A percentile compares a stretch with the other conserved stretches of the same genome.
Conservation (phyloP, 2,329 filamentous ascomycete genomes). For the Herpomyces periplanetae region DNA sequence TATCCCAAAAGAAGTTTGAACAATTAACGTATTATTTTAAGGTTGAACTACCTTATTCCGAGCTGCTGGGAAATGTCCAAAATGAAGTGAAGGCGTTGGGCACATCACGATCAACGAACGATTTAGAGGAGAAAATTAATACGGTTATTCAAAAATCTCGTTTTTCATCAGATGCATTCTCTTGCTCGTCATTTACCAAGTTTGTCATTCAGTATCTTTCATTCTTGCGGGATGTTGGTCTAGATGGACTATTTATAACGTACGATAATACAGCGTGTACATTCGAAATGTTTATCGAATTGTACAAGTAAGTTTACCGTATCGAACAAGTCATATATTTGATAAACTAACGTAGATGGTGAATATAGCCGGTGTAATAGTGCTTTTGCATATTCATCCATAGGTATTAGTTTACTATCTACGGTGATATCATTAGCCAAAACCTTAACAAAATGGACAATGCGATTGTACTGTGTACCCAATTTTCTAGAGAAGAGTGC, state of each 20-base stretch:
- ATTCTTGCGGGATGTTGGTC: slow-evolving; percentile 44
- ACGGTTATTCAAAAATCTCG: no score
- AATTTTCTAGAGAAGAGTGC: slow-evolving; percentile 28
- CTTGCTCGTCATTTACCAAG: slow-evolving; percentile 29
- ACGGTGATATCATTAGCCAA: slow-evolving; percentile 47
- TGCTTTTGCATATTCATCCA: slow-evolving; percentile 34
- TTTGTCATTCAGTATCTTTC: slow-evolving; percentile 47
- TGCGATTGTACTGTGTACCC: slow-evolving; percentile 40
- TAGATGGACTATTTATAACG: slow-evolving; percentile 34
- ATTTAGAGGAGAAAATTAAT: no score
- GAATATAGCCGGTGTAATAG: slow-evolving; percentile 29
- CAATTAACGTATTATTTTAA: no score
- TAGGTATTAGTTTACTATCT: slow-evolving; percentile 42
- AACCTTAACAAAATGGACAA: slow-evolving; percentile 39
- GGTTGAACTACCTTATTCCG: no score
- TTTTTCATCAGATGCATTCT: no score
- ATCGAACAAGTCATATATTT: not conserved
- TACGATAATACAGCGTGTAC: slow-evolving; percentile 26
- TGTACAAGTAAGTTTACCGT: not conserved
- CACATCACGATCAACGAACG: no score
- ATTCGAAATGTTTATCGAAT: not conserved
- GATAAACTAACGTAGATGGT: not conserved
- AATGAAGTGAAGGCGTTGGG: no score
- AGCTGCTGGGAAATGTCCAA: no score
- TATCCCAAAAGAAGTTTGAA: no score